A percentile compares a stretch with the other conserved stretches of the same genome.
These are phyloP conservation scores for Gastrolobium villosum DNA, from an alignment of 306 rosid species.

Conservation along the genomic window DNA sequence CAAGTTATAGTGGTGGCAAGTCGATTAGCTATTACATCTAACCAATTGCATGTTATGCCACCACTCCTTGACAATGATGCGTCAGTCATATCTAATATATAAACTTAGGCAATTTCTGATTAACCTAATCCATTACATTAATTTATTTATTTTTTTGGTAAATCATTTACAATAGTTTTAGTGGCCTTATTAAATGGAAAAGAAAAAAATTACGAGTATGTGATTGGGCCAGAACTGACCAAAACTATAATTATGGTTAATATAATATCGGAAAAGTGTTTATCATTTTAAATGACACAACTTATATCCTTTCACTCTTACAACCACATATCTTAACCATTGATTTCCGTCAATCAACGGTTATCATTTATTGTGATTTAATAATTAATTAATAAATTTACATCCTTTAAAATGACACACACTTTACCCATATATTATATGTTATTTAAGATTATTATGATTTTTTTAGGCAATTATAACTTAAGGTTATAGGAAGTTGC, in stretches of 20 bases:
- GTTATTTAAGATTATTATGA: background rate
- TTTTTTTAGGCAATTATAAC: background rate
- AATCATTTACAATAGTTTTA: background rate
- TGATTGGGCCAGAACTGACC: background rate
- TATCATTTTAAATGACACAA: too few relatives aligned
- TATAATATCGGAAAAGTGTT: too few relatives aligned
- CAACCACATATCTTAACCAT: too few relatives aligned
- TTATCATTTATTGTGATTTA: too few relatives aligned
- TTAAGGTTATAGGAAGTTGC: background rate
- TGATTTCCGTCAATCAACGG: too few relatives aligned
- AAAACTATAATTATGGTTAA: background rate
- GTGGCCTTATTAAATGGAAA: background rate
- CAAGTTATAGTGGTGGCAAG: conserved; percentile 42
- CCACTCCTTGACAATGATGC: conserved; percentile 24
- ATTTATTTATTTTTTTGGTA: background rate
- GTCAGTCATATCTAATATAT: conserved; percentile 24
- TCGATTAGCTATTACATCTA: conserved; percentile 44
- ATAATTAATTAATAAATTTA: too few relatives aligned
- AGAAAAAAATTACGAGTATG: background rate
- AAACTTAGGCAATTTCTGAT: background rate
- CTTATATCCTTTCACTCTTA: too few relatives aligned
- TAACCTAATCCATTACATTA: too few relatives aligned
- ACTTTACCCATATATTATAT: background rate
- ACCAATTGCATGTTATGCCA: conserved; percentile 43
- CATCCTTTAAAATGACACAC: too few relatives aligned